Base-by-base conservation (phyloP, 2,329 filamentous ascomycete genomes). In the Cordyceps tenuipes region DNA sequence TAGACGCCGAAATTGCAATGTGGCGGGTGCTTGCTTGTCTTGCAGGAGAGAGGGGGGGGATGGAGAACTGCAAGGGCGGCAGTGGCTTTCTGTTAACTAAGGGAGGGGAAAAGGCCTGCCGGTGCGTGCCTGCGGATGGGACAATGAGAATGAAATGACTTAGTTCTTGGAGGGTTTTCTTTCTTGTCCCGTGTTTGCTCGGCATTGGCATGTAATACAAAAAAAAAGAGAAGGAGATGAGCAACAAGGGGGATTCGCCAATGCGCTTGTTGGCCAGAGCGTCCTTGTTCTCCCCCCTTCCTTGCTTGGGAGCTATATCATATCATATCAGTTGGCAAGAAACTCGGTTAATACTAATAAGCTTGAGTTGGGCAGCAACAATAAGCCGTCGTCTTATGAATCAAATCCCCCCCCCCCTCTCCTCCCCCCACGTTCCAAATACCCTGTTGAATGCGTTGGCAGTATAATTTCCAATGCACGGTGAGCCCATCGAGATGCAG, bases 31-130 rank as follows among this genome's bases (percentile, higher is more conserved):
- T 9, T 13, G 26, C 23, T 26, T n/a, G n/a, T n/a, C 23, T 23
- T 23, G 23, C 23, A 23, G 23, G 23, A 23, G 23, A 23, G 4
- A 23, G 23, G 23, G 23, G 23, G 46, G 23, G 47, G 54, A 48
- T 57, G 55, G 21, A 57, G 55, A 57, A 57, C 43, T 50, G 55
- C 47, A 43, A 57, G 55, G 55, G 55, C 55, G 34, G 23, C 21
- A 41, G 50, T 51, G 31, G 49, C n/a, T 19, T 36, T 15, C 15
- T 19, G 43, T 19, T n/a, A 21, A 13, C 3, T 17, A 47, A 56
- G 41, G 52, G 52, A 53, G 49, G 34, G 26, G 31, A 15, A 17
- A 17, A 23, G 29, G 9, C 34, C 9, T n/a, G 9, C 47, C n/a
- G 1, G 49, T 23, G 34, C 15, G 5, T 17, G 4, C 13, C 39